phyloP scores from a whole-genome alignment of 2,329 filamentous ascomycete species.

The Nemania sp. region DNA sequence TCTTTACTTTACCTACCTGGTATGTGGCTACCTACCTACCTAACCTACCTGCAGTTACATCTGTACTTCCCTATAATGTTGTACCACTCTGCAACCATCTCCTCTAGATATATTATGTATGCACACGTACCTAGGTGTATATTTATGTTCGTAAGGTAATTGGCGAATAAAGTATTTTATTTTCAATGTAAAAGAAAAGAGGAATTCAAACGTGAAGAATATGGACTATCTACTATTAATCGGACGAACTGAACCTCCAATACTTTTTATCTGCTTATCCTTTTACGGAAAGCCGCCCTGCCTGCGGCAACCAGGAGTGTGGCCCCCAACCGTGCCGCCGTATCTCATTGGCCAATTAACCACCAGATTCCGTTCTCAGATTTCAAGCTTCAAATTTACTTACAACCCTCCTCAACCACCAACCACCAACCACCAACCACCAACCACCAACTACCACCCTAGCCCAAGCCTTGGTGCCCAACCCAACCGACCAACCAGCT shows the following conservation, averaged over 20 bases:
- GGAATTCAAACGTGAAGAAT: neutral
- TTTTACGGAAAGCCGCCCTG: constrained; percentile 20
- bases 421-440: constrained; percentile 12
- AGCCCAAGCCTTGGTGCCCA: constrained; percentile 16
- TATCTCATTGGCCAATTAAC: constrained; percentile 33
- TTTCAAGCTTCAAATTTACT: constrained; percentile 22
- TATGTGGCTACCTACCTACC: neutral
- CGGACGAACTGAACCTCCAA: neutral
- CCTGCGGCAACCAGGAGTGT: constrained; percentile 4
- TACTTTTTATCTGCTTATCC: constrained; percentile 18
- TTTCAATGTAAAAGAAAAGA: neutral
- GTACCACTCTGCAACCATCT: no score
- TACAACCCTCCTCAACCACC: constrained; percentile 2
- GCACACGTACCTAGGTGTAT: no score
- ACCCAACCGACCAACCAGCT: neutral
- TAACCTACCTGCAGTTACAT: no score
- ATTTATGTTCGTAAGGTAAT: neutral
- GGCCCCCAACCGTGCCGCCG: neutral
- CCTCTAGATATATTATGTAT: neutral
- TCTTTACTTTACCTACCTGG: constrained; percentile 5
- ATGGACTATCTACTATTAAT: neutral
- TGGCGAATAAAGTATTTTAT: neutral
- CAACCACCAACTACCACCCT: constrained; percentile 12
- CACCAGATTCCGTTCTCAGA: constrained; percentile 1
- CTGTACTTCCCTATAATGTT: no score